Evolutionary conservation across 73 alveolate genomes (phyloP), one percentile per base, ranked within the genome.

Genomic region (Paramecium bursaria): DNA sequence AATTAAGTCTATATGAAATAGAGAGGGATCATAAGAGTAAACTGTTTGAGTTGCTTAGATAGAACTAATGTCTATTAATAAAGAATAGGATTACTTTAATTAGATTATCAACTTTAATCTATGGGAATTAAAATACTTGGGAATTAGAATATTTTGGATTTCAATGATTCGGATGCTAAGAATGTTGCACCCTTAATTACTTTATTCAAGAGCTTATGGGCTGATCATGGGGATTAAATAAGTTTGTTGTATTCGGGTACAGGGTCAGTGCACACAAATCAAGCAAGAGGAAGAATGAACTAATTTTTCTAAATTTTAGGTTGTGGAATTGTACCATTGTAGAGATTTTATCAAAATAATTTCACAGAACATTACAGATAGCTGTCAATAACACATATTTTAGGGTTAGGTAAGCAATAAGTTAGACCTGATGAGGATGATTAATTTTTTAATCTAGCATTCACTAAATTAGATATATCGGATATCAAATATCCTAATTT

Each of bases 21-120:
- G 90, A 90, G 87, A 73, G 99, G 99, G 42, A 91, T 93, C 0
- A 91, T 97, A 47, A 87, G 99, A 87, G 92, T 98, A 23, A 97
- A 97, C 86, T 97, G 99, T 74, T 92, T 97, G 10, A 99, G 94
- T 74, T 95, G 98, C 17, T 92, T 97, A 21, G 99, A 97, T 85
- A 85, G 99, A 86, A 92, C 99, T 3, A 97, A 97, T 80, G 97
- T 92, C 7, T 97, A 91, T 27, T 92, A 97, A 86, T 77, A 74
- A 47, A 85, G 90, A 46, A 80, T 92, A 47, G 96, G 95, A 7
- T 75, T 91, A 54, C 53, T 91, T 10, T 25, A 21, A 29, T 31
- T 60, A 60, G 73, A 73, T 73, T 82, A 55, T 73, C 29, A 89
- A 86, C 23, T 86, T 51, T 54, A 79, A 85, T 54, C 92, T 75